Evolutionary conservation across 2,329 filamentous ascomycete species (phyloP).

Genomic region (Pseudocercospora fijiensis): DNA sequence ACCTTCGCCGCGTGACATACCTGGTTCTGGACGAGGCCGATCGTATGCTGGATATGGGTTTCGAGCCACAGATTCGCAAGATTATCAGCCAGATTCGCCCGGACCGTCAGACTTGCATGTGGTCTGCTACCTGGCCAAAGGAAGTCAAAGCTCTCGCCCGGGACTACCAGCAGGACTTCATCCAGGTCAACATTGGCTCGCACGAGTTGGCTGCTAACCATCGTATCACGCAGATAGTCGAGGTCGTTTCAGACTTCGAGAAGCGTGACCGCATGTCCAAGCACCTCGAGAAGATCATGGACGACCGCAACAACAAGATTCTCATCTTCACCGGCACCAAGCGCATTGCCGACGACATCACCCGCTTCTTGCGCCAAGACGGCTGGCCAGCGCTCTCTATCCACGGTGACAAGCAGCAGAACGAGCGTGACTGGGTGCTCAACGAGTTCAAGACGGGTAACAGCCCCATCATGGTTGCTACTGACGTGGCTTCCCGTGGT

Average conservation of each 20-base stretch:
- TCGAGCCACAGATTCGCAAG: constrained; percentile 98
- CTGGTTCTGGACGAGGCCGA: constrained; percentile 98
- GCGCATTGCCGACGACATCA: constrained; percentile 97
- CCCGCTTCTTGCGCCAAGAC: constrained; percentile 92
- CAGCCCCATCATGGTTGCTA: constrained; percentile 99
- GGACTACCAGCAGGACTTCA: constrained; percentile 92
- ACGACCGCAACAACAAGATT: constrained; percentile 91
- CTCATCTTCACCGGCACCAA: constrained; percentile 84
- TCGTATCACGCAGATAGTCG: constrained; percentile 95
- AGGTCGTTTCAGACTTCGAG: constrained; percentile 93
- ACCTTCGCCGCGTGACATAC: constrained; percentile 96
- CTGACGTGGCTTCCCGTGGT: constrained; percentile 97
- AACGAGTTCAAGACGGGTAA: constrained; percentile 99
- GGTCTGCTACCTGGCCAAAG: constrained; percentile 99
- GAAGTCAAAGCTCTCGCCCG: constrained; percentile 89
- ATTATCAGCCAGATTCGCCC: constrained; percentile 97
- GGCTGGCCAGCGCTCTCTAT: constrained; percentile 98
- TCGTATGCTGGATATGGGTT: constrained; percentile 99
- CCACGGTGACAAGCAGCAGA: constrained; percentile 98
- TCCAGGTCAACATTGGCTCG: constrained; percentile 98
- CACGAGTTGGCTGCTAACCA: constrained; percentile 96
- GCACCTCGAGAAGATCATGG: constrained; percentile 97
- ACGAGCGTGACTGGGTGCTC: constrained; percentile 98
- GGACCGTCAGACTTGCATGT: constrained; percentile 99
- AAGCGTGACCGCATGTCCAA: constrained; percentile 98